Base-by-base conservation (phyloP, 2,329 filamentous ascomycete genomes). In the Talaromyces islandicus region DNA sequence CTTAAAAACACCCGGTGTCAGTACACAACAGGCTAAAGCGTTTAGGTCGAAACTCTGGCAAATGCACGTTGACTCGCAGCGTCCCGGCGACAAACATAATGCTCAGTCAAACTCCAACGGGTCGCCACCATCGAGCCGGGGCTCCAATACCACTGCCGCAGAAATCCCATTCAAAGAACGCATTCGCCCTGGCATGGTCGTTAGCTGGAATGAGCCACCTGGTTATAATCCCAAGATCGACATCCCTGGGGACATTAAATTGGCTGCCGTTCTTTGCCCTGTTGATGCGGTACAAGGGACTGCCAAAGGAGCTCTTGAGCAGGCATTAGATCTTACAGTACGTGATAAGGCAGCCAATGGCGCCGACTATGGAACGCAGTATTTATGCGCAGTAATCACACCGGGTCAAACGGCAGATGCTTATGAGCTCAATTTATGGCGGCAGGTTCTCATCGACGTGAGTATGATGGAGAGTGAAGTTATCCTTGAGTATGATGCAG, bases 401-500 rank as follows among this genome's bases (percentile, higher is more conserved):
- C 75, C 75, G 4, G 72, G 68, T 3, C 58, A 73, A 7, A 67
- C 75, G 65, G 62, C 71, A 0, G 73, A 72, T 9, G 68, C 75
- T 4, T 81, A 75, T 57, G 75, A 77, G 50, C 57, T 81, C 10
- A 68, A 71, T 57, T 30, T 78, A 19, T 78, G 75, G 76, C 68
- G 67, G 30, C 77, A 79, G 58, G 61, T 71, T 24, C 67, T 75
- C 3, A 65, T 78, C 1, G 60, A 63, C 19, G 64, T 72, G 5
- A 67, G 70, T 0, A 54, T 65, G 61, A 80, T 81, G 76, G 69
- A 74, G 41, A 65, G 61, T 0, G 78, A 80, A 66, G 72, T 80
- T 3, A 60, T 78, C 30, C 61, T 80, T 10, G 76, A 80, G 64
- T 80, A 78, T 63, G 78, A 80, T 64, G 58, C 67, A 2, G 72